A percentile compares a stretch with the other conserved stretches of the same genome.
Evolutionary conservation across 192 early-diverging fungal genomes (phyloP).

Genomic region (Backusella tarrabulga): DNA sequence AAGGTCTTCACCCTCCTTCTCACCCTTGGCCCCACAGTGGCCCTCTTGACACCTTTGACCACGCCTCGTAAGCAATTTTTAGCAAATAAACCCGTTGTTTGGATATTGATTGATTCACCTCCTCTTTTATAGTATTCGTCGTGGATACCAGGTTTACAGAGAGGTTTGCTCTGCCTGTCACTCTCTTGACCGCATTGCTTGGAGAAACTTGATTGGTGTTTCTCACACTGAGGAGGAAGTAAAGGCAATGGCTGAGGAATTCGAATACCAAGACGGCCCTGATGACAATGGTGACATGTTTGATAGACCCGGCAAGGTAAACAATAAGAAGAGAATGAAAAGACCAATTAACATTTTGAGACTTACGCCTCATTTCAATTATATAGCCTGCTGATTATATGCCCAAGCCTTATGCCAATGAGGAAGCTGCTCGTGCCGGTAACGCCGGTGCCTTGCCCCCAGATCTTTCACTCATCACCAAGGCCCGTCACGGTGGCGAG

Average conservation of each 20-base stretch:
- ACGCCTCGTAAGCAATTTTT: conserved; percentile 63
- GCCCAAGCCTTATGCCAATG: conserved; percentile 91
- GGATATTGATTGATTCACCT: no score
- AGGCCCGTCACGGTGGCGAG: conserved; percentile 92
- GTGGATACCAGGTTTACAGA: conserved; percentile 98
- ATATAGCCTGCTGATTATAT: conserved; percentile 80
- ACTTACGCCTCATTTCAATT: no score
- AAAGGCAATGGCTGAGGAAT: conserved; percentile 91
- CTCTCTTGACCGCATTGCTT: conserved; percentile 90
- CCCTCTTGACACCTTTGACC: conserved; percentile 87
- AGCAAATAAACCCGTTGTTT: no score
- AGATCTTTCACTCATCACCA: conserved; percentile 92
- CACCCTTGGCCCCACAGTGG: conserved; percentile 88
- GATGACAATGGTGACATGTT: conserved; percentile 92
- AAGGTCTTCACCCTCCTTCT: conserved; percentile 88
- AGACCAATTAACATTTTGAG: no score
- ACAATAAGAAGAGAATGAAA: neutral
- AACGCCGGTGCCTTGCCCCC: conserved; percentile 96
- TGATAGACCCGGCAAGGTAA: conserved; percentile 83
- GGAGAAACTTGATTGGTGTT: conserved; percentile 95
- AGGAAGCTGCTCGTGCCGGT: conserved; percentile 93
- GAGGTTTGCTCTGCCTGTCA: conserved; percentile 98
- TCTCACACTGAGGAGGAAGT: conserved; percentile 91
- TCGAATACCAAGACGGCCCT: conserved; percentile 90
- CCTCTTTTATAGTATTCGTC: conserved; percentile 72